Evolutionary conservation across 2,329 filamentous ascomycete genomes (phyloP).

Genomic region (Arthroderma sp.): DNA sequence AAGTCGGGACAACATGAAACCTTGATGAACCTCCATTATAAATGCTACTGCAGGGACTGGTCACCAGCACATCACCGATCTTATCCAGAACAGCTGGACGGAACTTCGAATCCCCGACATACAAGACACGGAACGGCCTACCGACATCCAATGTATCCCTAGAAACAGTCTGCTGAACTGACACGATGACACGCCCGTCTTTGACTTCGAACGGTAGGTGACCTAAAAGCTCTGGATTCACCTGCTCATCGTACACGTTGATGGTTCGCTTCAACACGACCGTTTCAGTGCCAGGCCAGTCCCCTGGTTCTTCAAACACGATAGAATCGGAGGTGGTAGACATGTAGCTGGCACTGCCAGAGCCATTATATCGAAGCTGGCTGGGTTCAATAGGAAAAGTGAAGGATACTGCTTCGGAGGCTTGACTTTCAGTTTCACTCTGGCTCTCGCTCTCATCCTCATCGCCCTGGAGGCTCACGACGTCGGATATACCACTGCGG

Average conservation of each 20-base stretch:
- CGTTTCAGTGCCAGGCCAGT: slow-evolving; percentile 26
- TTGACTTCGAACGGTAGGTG: slow-evolving; percentile 17
- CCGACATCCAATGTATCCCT: slow-evolving; percentile 26
- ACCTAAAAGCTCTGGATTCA: slow-evolving; percentile 15
- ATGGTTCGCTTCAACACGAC: slow-evolving; percentile 32
- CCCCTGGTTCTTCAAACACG: slow-evolving; percentile 30
- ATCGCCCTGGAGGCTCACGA: slow-evolving; percentile 30
- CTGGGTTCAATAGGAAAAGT: too few species aligned
- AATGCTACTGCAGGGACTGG: slow-evolving; percentile 22
- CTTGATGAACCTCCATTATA: slow-evolving; percentile 28
- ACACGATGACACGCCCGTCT: slow-evolving; percentile 25
- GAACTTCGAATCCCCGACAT: slow-evolving; percentile 27
- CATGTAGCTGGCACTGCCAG: neutral
- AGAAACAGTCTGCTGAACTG: slow-evolving; percentile 33
- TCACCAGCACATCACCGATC: slow-evolving; percentile 35
- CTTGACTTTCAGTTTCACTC: slow-evolving; percentile 20
- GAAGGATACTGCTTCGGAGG: slow-evolving; percentile 20
- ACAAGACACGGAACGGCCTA: slow-evolving; percentile 33
- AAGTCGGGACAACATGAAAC: slow-evolving; percentile 37
- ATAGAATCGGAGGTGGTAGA: slow-evolving; percentile 22
- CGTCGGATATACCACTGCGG: slow-evolving; percentile 30
- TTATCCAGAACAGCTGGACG: slow-evolving; percentile 33
- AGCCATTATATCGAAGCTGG: too few species aligned
- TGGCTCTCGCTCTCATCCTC: slow-evolving; percentile 26
- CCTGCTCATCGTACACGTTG: slow-evolving; percentile 16